These are phyloP conservation scores for Acer negundo DNA, from an alignment of 345 rosid species.

Conservation along the genomic window DNA sequence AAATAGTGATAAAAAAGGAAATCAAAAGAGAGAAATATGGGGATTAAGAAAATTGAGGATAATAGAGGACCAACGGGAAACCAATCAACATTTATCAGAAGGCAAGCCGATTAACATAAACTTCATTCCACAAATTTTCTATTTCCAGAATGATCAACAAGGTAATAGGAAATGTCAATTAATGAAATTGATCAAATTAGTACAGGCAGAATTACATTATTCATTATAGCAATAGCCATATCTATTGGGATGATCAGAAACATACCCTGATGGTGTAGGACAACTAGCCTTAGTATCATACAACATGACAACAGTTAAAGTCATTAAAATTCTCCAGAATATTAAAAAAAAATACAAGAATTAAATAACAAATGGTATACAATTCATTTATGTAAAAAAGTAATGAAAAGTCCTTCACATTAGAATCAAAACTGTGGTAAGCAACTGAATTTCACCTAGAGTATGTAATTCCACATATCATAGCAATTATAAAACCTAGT, in stretches of 20 bases:
- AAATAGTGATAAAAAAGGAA: background rate
- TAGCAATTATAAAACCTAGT: background rate
- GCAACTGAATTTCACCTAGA: background rate
- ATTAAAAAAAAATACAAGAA: background rate
- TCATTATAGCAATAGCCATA: background rate
- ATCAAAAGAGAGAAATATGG: background rate
- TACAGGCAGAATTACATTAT: background rate
- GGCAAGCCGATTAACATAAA: background rate
- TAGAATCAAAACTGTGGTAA: background rate
- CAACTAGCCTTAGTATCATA: background rate
- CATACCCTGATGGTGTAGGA: background rate
- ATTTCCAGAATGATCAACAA: background rate
- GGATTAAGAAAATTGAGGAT: background rate
- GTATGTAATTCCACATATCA: background rate
- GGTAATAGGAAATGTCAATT: background rate
- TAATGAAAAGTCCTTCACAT: background rate
- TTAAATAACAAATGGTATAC: background rate
- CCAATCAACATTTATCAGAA: background rate
- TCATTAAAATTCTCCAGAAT: background rate
- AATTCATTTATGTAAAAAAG: background rate
- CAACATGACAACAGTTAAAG: background rate
- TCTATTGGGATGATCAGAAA: background rate
- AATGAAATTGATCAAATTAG: background rate
- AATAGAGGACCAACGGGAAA: background rate
- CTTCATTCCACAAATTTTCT: background rate